Conservation (phyloP, 305 asterid species). For the Fraxinus greggii region DNA sequence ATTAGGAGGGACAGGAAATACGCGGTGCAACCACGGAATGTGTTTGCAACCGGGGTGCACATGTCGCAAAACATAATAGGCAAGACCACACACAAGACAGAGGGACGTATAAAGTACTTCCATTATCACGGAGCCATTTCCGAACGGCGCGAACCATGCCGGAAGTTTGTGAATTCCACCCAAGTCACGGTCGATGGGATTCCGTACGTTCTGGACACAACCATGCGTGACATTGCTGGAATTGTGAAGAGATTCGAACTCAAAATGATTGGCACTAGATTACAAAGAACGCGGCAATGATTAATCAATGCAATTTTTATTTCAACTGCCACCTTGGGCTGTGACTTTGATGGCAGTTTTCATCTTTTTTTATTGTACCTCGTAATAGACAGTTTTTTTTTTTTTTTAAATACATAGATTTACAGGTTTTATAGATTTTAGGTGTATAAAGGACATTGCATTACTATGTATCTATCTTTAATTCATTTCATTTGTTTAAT, state of each 20-base stretch:
- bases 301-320: background rate
- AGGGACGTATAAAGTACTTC: constrained; percentile 61
- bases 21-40: constrained; percentile 75
- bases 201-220: constrained; percentile 55
- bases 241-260: constrained; percentile 67
- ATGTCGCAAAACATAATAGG: constrained; percentile 72
- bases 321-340: background rate
- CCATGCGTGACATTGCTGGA: constrained; percentile 62
- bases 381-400: background rate
- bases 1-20: constrained; percentile 70
- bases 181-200: constrained; percentile 40
- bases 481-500: background rate
- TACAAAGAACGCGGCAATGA: constrained; percentile 66
- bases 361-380: background rate
- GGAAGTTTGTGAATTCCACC: constrained; percentile 40
- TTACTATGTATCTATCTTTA: background rate
- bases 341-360: background rate
- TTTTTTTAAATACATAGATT: background rate
- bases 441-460: background rate
- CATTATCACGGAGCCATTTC: constrained; percentile 83
- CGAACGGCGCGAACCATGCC: constrained; percentile 66
- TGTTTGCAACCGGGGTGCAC: constrained; percentile 79
- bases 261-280: constrained; percentile 53
- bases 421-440: background rate
- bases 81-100: constrained; percentile 62